Evolutionary conservation across 257 asterid genomes (phyloP), one percentile per base, ranked within the genome.

Genomic region (Forsythia viridissima): DNA sequence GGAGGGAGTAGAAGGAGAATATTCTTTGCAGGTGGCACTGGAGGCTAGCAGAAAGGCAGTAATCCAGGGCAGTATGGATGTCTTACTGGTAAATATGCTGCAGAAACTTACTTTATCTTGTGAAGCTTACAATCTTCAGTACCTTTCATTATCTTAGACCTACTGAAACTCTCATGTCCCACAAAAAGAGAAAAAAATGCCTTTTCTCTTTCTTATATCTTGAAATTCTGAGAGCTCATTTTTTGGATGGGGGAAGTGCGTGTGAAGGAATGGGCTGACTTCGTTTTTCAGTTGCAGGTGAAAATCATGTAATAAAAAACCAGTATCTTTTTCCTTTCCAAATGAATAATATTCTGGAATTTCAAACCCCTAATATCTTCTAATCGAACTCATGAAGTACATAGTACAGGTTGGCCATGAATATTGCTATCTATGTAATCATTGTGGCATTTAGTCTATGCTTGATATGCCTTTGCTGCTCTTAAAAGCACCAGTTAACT

Each of bases 1-100:
- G 79, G 92, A 92, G 73, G 99, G 88, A 77, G 81, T 67, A 71
- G 93, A 80, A 59, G 89, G 84, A 86, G 90, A 78, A 77, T 38
- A 74, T 84, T 72, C 91, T 39, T 85, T 93, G 87, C 92, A 88
- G 84, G 87, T 89, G 77, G 92, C 86, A 73, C 87, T 96, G 77
- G 98, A 93, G 80, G 90, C 94, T 78, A 89, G 98, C 89, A 93
- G 89, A 81, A 90, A 80, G 78, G 93, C 96, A 13, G 87, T 96
- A 76, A 77, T 86, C 74, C 95, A 92, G 79, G 99, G 99, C 86
- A 90, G 97, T 75, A 80, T 86, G 89, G 88, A 88, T 84, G 86
- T 83, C 80, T 89, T 96, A 87, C 84, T 72, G 97, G 99, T 96
- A 91, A 83, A 80, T 46, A 42, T 73, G 36, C 69, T 43, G 74